Evolutionary conservation across 768 basidiomycete species (phyloP).

Genomic region (Antrodiella citrinella): DNA sequence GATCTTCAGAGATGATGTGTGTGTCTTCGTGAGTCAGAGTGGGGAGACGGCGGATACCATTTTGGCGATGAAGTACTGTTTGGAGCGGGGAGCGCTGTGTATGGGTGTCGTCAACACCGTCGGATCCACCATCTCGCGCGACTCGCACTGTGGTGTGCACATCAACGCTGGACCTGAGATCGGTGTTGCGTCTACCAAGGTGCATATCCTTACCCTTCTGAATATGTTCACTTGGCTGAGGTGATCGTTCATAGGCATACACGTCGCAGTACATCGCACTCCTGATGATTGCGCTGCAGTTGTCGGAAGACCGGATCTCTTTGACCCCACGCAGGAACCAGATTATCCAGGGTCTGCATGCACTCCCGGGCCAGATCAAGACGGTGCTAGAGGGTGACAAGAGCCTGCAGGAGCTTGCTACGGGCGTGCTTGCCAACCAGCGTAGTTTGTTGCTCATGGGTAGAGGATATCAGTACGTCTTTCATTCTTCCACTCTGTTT

Average conservation of each 20-base stretch:
- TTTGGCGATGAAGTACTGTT: slow-evolving; percentile 89
- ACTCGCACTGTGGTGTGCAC: slow-evolving; percentile 98
- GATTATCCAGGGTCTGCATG: slow-evolving; percentile 90
- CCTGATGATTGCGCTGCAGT: slow-evolving; percentile 96
- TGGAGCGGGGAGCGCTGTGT: slow-evolving; percentile 93
- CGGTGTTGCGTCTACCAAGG: slow-evolving; percentile 98
- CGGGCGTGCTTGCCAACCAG: slow-evolving; percentile 65
- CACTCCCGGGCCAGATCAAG: slow-evolving; percentile 85
- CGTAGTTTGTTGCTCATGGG: slow-evolving; percentile 95
- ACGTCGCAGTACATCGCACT: slow-evolving; percentile 99
- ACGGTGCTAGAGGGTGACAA: slow-evolving; percentile 75
- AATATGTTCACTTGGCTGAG: too few species aligned
- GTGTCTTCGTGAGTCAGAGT: slow-evolving; percentile 93
- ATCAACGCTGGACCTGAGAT: slow-evolving; percentile 99
- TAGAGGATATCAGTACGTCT: slow-evolving; percentile 84
- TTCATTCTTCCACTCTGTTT: slow-evolving; percentile 9
- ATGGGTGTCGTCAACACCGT: slow-evolving; percentile 99
- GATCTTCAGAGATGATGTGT: slow-evolving; percentile 98
- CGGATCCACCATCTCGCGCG: slow-evolving; percentile 94
- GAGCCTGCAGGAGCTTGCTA: slow-evolving; percentile 73
- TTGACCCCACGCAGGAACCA: slow-evolving; percentile 83
- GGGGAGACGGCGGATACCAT: slow-evolving; percentile 99
- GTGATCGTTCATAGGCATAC: slow-evolving; percentile 58
- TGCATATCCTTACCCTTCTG: slow-evolving; percentile 23
- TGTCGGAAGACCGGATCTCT: slow-evolving; percentile 95